A percentile compares a stretch with the other conserved stretches of the same genome.
phyloP scores from a whole-genome alignment of 306 rosid genomes.

The Vigna nakashimae region DNA sequence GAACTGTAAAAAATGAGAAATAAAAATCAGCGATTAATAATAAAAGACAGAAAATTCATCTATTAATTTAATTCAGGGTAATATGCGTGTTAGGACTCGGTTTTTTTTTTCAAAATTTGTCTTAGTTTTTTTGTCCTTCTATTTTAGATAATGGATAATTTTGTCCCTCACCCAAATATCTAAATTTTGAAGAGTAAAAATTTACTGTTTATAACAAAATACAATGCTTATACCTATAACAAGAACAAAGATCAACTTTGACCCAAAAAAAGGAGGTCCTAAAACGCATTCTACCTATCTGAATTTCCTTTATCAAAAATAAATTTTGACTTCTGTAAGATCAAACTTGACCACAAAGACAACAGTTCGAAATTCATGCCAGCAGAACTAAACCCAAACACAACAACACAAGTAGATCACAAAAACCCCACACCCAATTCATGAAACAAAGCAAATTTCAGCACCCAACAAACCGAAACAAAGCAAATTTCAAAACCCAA shows the following conservation, averaged over 20 bases:
- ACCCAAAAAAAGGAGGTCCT: background rate
- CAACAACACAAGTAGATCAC: background rate
- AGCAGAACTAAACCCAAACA: background rate
- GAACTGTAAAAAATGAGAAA: background rate
- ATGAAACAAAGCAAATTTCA: slow-evolving; percentile 18
- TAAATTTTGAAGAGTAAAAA: background rate
- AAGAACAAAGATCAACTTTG: background rate
- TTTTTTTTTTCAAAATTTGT: background rate
- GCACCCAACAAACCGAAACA: background rate
- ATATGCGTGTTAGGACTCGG: background rate
- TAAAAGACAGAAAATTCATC: slow-evolving; percentile 1
- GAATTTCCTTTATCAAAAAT: background rate
- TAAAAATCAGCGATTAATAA: background rate
- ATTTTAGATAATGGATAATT: background rate
- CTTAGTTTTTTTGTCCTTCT: background rate
- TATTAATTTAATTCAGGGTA: slow-evolving; percentile 23
- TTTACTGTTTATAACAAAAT: background rate
- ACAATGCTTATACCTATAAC: background rate
- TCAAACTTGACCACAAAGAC: background rate
- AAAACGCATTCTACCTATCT: background rate
- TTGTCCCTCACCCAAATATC: background rate
- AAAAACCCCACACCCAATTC: slow-evolving; percentile 12
- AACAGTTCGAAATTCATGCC: slow-evolving; percentile 13
- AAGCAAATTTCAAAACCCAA: slow-evolving; percentile 17
- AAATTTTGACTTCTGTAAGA: background rate